phyloP scores from a whole-genome alignment of 2,329 filamentous ascomycete species.

The Fusarium sp. region DNA sequence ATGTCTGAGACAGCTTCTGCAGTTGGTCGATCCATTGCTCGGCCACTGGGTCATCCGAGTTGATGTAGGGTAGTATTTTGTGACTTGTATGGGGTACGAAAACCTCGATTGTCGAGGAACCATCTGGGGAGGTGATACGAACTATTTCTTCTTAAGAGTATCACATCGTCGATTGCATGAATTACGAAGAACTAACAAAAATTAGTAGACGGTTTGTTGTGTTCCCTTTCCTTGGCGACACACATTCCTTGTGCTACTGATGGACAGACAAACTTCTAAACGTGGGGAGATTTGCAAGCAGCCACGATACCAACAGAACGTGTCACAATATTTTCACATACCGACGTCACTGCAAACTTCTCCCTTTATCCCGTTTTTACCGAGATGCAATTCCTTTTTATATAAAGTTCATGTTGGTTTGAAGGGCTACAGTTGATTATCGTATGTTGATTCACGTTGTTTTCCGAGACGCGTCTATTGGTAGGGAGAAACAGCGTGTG shows the following conservation, averaged over 20 bases:
- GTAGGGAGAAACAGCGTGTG: conserved; percentile 10
- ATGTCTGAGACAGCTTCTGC: conserved; percentile 26
- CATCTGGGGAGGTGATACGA: neutral
- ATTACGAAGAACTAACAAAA: neutral
- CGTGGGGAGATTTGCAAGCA: conserved; percentile 27
- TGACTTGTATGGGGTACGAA: neutral
- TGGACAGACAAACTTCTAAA: conserved; percentile 12
- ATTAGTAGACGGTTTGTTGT: conserved; percentile 2
- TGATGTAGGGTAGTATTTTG: conserved; percentile 33
- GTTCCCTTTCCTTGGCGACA: conserved; percentile 31
- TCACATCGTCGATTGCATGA: neutral
- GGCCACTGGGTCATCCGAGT: conserved; percentile 6
- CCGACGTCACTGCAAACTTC: conserved; percentile 16
- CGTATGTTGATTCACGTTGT: conserved; percentile 25
- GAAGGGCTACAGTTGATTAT: conserved; percentile 4
- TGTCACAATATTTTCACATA: conserved; percentile 26
- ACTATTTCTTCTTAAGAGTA: neutral
- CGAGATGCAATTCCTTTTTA: neutral
- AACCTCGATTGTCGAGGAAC: neutral
- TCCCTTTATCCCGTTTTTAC: conserved; percentile 5
- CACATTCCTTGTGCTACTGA: conserved; percentile 37
- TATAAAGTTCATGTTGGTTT: neutral
- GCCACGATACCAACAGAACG: conserved; percentile 37
- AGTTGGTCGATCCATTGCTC: conserved; percentile 12
- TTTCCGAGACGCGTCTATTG: conserved; percentile 33